Conservation (phyloP, 2,329 filamentous ascomycete species). For the Diaporthe vexans region DNA sequence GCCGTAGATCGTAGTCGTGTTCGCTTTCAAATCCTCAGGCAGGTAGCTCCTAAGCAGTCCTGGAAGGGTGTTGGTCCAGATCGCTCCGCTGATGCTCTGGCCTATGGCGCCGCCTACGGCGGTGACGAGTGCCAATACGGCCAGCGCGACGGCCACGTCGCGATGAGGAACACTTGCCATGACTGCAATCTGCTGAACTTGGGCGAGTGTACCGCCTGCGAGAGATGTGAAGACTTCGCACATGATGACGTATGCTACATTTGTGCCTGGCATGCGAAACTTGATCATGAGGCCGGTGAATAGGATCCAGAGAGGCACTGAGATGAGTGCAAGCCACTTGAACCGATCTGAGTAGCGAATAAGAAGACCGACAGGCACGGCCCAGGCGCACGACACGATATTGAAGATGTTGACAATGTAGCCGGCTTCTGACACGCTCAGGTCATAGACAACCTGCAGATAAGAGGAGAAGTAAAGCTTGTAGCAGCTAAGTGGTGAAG, state of each 20-base stretch:
- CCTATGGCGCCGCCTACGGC: slow-evolving; percentile 28
- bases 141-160: slow-evolving; percentile 24
- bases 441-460: slow-evolving; percentile 20
- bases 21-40: slow-evolving; percentile 17
- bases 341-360: slow-evolving; percentile 22
- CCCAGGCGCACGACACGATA: slow-evolving; percentile 34
- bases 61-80: slow-evolving; percentile 26
- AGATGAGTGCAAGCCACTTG: slow-evolving; percentile 16
- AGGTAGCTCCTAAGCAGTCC: neutral
- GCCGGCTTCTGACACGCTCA: slow-evolving; percentile 21
- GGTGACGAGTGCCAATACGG: slow-evolving; percentile 11
- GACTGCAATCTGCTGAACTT: slow-evolving; percentile 8
- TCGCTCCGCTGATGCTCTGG: slow-evolving; percentile 20
- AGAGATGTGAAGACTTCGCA: slow-evolving; percentile 25
- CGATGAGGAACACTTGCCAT: slow-evolving; percentile 23
- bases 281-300: slow-evolving; percentile 28
- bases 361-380: slow-evolving; percentile 24
- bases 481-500: neutral
- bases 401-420: slow-evolving; percentile 35
- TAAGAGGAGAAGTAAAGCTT: slow-evolving; percentile 34
- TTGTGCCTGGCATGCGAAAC: slow-evolving; percentile 32
- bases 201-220: slow-evolving; percentile 14
- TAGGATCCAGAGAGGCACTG: slow-evolving; percentile 23
- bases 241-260: slow-evolving; percentile 22
- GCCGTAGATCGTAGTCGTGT: neutral